Base-by-base conservation (phyloP, 768 basidiomycete genomes). In the Leccinum ochraceum region DNA sequence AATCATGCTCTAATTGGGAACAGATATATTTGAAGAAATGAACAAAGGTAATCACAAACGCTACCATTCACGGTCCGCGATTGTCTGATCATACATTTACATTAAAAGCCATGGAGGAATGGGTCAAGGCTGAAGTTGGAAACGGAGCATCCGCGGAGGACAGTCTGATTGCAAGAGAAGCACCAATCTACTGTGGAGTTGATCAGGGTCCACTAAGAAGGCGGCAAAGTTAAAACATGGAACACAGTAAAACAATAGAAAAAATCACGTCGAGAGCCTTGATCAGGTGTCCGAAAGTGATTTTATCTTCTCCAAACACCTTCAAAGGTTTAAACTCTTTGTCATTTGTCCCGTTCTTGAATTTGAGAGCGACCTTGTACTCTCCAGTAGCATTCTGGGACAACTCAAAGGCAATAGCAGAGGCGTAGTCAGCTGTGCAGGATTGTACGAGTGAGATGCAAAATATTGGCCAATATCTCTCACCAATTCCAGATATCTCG, bases 331-430 rank as follows among this genome's bases (percentile, higher is more conserved):
- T 71, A 79, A 89, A 88, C 62, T 74, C 76, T 17, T 77, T 75
- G 57, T 79, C 69, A 9, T 57, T 50, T 26, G 91, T 90, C 32
- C 90, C 90, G 70, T 93, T 93, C 81, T 85, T 88, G 82, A 92
- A 91, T 74, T 83, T 87, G 83, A 92, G 79, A 64, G 90, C 85
- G 67, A 93, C 87, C 51, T 86, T 81, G 63, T 84, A 79, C 57
- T 91, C 85, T 34, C 88, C 88, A n/a, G 85, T 80, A 56, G 81
- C 79, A 26, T 84, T 82, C 55, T 84, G 80, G 39, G 68, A 75
- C 61, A 93, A 81, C 78, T 93, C 91, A 56, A 92, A 83, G 55
- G 83, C 88, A 57, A 91, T 72, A 32, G 87, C 88, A 53, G 89
- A 86, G 10, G 86, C 84, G 67, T 81, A 91, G 72, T 92, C 80